phyloP scores from a whole-genome alignment of 371 early-diverging fungal genomes.

The Mortierella sp. region DNA sequence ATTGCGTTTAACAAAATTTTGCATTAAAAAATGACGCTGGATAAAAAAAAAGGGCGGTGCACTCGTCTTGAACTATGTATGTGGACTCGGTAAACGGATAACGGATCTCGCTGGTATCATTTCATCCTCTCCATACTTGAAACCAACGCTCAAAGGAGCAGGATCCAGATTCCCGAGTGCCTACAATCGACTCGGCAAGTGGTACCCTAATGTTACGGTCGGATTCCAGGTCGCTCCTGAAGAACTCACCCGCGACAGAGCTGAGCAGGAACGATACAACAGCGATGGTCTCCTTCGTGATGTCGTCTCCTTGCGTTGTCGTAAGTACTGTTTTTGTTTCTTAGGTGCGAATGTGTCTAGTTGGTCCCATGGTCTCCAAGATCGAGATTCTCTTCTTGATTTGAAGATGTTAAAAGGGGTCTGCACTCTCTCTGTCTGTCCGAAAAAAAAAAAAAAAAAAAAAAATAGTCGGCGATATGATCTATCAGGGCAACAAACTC shows the following conservation, averaged over 20 bases:
- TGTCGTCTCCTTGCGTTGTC: conserved; percentile 32
- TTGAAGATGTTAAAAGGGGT: too few species aligned
- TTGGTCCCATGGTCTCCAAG: too few species aligned
- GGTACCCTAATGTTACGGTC: conserved; percentile 31
- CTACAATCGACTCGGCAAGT: conserved; percentile 36
- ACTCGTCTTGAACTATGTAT: conserved; percentile 39
- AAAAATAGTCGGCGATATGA: conserved; percentile 40
- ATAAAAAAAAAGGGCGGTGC: conserved; percentile 25
- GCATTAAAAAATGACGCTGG: too few species aligned
- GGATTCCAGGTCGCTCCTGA: conserved; percentile 17
- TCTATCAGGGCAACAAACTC: conserved; percentile 44
- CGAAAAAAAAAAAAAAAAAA: too few species aligned
- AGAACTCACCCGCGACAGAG: conserved; percentile 35
- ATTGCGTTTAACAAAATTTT: too few species aligned
- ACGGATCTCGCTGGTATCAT: conserved; percentile 32
- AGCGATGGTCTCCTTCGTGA: conserved; percentile 31
- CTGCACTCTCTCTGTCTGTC: too few species aligned
- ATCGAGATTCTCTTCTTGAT: too few species aligned
- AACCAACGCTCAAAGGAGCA: conserved; percentile 23
- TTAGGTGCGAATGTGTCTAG: too few species aligned
- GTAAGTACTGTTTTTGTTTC: conserved; percentile 8
- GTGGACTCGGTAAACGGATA: conserved; percentile 31
- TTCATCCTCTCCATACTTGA: conserved; percentile 34
- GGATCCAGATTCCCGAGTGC: conserved; percentile 29
- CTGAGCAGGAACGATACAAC: conserved; percentile 20